Conservation (phyloP, 345 rosid genomes). For the Geranium rotundifolium region DNA sequence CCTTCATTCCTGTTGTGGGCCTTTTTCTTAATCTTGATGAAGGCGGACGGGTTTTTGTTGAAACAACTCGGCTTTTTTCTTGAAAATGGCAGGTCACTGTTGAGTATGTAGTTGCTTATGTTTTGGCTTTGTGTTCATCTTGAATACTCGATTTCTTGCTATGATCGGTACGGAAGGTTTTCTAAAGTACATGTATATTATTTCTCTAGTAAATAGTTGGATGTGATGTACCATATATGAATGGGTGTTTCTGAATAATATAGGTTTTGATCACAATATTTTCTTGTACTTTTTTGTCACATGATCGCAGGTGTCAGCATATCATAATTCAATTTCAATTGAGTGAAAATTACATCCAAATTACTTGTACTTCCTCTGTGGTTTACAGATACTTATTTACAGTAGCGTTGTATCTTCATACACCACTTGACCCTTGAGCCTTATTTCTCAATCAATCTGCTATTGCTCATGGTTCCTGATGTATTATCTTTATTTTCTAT, state of each 20-base stretch:
- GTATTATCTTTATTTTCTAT: constrained; percentile 2
- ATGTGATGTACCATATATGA: background rate
- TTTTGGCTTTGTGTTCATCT: no score
- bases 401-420: background rate
- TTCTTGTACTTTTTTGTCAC: background rate
- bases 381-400: background rate
- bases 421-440: background rate
- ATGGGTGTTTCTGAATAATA: background rate
- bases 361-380: background rate
- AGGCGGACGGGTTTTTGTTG: no score
- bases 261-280: background rate
- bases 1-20: no score
- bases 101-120: no score
- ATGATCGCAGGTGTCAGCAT: background rate
- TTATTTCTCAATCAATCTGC: background rate
- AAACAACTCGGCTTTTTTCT: no score
- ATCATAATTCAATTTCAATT: no score
- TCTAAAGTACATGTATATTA: no score
- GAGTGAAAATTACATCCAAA: background rate
- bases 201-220: background rate
- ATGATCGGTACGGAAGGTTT: no score
- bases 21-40: no score
- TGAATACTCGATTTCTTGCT: no score
- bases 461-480: background rate
- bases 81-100: no score